A percentile compares a stretch with the other conserved stretches of the same genome.
These are phyloP conservation scores for Sclerotiophoma versabilis DNA, from an alignment of 2,329 filamentous ascomycete genomes.

Conservation along the genomic window DNA sequence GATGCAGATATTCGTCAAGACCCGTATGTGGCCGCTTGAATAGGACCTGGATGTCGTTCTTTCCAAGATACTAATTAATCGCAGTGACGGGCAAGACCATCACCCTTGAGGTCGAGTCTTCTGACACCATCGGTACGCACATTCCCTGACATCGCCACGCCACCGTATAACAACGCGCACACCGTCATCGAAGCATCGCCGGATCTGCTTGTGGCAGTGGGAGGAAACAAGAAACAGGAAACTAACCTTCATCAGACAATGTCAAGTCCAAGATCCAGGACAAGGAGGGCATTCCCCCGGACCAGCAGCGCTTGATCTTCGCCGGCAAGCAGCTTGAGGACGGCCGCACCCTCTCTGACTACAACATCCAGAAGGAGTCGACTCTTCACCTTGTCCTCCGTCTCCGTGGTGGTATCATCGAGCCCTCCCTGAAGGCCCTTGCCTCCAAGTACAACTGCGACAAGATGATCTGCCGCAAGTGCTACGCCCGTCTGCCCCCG, in stretches of 20 bases:
- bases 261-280: slow-evolving; percentile 99
- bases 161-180: slow-evolving; percentile 24
- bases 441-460: slow-evolving; percentile 99
- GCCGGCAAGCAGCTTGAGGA: slow-evolving; percentile 99
- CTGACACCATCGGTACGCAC: slow-evolving; percentile 79
- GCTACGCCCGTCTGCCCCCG: slow-evolving; percentile 94
- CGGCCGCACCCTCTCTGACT: slow-evolving; percentile 94
- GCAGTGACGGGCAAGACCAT: slow-evolving; percentile 93
- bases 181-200: slow-evolving; percentile 17
- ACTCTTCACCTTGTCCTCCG: slow-evolving; percentile 98
- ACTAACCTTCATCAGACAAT: slow-evolving; percentile 70
- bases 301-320: slow-evolving; percentile 99
- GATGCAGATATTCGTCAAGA: slow-evolving; percentile 87
- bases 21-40: slow-evolving; percentile 64
- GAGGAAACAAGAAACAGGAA: slow-evolving; percentile 2
- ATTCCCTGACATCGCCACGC: slow-evolving; percentile 20
- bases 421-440: slow-evolving; percentile 97
- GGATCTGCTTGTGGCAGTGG: slow-evolving; percentile 8
- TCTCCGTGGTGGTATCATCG: slow-evolving; percentile 97
- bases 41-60: not conserved
- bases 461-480: slow-evolving; percentile 99
- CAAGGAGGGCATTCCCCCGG: slow-evolving; percentile 98
- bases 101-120: slow-evolving; percentile 99
- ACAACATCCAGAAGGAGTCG: slow-evolving; percentile 99
- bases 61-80: slow-evolving; percentile 15